Percentiles rank a stretch among this genome's conserved stretches.
These are phyloP conservation scores for maize (Zea mays) DNA, from an alignment of 176 grass and related monocot genomes.

Conservation along the genomic window DNA sequence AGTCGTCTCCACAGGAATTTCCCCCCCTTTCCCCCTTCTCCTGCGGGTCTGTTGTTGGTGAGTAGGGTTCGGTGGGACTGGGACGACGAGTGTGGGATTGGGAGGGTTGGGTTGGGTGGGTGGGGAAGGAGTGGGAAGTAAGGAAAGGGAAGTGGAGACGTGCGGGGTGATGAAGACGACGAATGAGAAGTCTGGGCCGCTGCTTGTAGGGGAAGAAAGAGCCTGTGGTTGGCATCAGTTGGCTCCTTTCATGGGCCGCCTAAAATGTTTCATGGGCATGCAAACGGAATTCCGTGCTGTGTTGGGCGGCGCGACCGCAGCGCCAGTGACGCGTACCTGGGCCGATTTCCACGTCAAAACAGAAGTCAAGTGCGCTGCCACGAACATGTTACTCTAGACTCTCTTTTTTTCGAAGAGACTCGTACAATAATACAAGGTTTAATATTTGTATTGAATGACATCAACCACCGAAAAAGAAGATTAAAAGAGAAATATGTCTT, in stretches of 20 bases:
- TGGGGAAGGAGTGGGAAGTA: slow-evolving; percentile 11
- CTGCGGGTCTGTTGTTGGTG: slow-evolving; percentile 8
- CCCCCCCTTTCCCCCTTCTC: background rate
- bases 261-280: background rate
- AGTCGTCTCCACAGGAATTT: background rate
- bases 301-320: too few relatives aligned
- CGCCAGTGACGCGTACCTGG: too few relatives aligned
- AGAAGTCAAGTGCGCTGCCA: too few relatives aligned
- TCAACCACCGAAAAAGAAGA: too few relatives aligned
- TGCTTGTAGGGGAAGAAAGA: slow-evolving; percentile 26
- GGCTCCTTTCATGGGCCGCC: background rate
- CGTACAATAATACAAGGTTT: too few relatives aligned
- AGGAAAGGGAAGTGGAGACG: slow-evolving; percentile 10
- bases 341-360: too few relatives aligned
- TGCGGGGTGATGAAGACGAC: slow-evolving; percentile 37
- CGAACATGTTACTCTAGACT: too few relatives aligned
- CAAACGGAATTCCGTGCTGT: too few relatives aligned
- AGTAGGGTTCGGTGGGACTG: slow-evolving; percentile 42
- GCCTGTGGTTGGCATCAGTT: background rate
- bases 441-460: too few relatives aligned
- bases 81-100: slow-evolving; percentile 26
- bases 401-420: too few relatives aligned
- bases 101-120: background rate
- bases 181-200: background rate
- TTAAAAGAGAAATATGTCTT: too few relatives aligned